phyloP scores from a whole-genome alignment of 306 rosid genomes.

The Echinosophora koreensis region DNA sequence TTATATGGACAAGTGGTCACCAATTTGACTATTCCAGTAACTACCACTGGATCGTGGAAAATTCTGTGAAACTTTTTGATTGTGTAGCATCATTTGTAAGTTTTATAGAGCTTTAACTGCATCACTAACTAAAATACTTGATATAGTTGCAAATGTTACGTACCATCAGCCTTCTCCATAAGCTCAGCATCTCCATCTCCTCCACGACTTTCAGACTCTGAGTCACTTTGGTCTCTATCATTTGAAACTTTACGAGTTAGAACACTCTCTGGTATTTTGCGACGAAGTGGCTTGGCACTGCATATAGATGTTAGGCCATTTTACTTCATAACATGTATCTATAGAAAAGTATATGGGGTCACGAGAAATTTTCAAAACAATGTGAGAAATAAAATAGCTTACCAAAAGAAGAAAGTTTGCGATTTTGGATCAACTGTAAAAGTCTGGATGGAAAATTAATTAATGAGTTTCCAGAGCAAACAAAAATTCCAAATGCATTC shows the following conservation, averaged over 20 bases:
- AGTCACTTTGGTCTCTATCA: constrained; percentile 42
- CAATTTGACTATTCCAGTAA: constrained; percentile 16
- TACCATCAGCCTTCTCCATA: constrained; percentile 68
- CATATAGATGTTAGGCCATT: constrained; percentile 42
- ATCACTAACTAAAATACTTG: constrained; percentile 31
- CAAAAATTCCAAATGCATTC: constrained; percentile 35
- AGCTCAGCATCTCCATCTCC: constrained; percentile 58
- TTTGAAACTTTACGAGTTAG: constrained; percentile 45
- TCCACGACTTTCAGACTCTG: constrained; percentile 46
- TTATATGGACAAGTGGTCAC: not conserved
- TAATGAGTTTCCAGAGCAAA: constrained; percentile 27
- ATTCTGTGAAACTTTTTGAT: constrained; percentile 12
- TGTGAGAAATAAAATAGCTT: constrained; percentile 46
- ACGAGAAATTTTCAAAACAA: constrained; percentile 30
- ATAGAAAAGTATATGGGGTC: constrained; percentile 29
- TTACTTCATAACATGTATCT: constrained; percentile 45
- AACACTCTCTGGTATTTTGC: constrained; percentile 48
- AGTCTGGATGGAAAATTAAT: constrained; percentile 56
- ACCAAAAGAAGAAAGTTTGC: constrained; percentile 68
- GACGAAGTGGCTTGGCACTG: constrained; percentile 69
- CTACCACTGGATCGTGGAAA: constrained; percentile 6
- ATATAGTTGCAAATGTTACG: constrained; percentile 37
- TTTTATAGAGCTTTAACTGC: constrained; percentile 31
- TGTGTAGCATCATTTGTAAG: not conserved
- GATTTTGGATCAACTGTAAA: constrained; percentile 70